Base-by-base conservation (phyloP, 2,329 filamentous ascomycete species). In the Claviceps maximensis region DNA sequence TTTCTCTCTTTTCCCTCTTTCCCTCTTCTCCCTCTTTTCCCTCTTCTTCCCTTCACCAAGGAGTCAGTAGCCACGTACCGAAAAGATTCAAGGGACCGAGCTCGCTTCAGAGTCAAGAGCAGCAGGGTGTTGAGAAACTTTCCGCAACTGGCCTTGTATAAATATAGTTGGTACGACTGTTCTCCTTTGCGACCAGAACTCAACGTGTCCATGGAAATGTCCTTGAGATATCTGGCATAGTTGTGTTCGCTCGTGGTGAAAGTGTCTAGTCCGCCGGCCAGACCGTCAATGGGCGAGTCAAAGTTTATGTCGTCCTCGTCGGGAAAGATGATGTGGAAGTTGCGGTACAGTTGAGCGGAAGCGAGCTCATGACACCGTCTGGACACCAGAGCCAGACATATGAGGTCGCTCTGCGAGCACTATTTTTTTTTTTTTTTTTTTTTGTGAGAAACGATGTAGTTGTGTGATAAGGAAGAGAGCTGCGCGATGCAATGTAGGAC, bases 51-150 rank as follows among this genome's bases (percentile, higher is more conserved):
- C 15, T 17, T 38, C 6, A 17, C n/a, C 12, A 13, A 13, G 2
- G 10, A 4, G 4, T 15, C 15, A 3, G 7, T 46, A 4, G 50
- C 9, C 36, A 15, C 74, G 55, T 59, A 81, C 77, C 67, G 71
- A 59, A 84, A 82, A 3, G 69, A 69, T 61, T 84, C 80, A 25
- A 84, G 69, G 1, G 71, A 67, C 45, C 65, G 71, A 29, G 79
- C 74, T 58, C 76, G 78, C 58, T 74, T 77, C 55, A 84, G 61
- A 1, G 78, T 75, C 60, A 82, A 60, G 31, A 76, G 71, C 6
- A 84, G 63, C 44, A 84, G 63, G 0, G 79, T 82, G 58, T 80
- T 84, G 63, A 84, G 71, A 53, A 84, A 82, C 66, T 81, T 83
- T 50, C 80, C 80, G 59, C 77, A 80, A 62, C 75, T 80, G 33